Evolutionary conservation across 768 basidiomycete species (phyloP).

Genomic region (Sporobolomyces phaffii): DNA sequence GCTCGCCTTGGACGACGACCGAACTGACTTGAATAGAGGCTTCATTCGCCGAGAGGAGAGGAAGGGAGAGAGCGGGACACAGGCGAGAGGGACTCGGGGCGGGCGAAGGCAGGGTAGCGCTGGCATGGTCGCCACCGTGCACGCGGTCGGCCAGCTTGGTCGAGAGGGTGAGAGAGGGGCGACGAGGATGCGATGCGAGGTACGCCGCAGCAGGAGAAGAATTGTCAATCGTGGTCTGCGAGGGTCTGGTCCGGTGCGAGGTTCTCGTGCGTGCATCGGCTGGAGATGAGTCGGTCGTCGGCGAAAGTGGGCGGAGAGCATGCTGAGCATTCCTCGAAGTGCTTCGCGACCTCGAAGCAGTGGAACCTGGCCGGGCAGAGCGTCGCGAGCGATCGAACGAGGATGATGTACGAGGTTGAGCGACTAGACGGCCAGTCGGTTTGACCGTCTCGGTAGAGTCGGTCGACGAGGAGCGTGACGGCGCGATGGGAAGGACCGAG

Average conservation of each 20-base stretch:
- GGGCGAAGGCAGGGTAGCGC: background rate
- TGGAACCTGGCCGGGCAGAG: no score
- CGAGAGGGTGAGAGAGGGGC: background rate
- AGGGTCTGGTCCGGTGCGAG: no score
- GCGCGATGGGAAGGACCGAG: background rate
- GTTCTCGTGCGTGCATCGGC: no score
- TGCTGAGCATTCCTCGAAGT: background rate
- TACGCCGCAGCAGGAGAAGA: background rate
- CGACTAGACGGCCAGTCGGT: background rate
- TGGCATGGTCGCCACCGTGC: no score
- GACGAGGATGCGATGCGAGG: no score
- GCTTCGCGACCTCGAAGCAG: no score
- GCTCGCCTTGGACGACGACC: background rate
- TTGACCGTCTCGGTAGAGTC: background rate
- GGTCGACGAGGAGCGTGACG: background rate
- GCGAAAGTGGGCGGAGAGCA: background rate
- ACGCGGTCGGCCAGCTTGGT: background rate
- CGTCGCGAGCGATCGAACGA: background rate
- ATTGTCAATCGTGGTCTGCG: no score
- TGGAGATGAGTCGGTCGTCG: background rate
- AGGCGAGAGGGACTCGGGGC: conserved; percentile 1
- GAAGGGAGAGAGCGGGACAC: background rate
- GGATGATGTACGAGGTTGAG: background rate
- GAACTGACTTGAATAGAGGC: conserved; percentile 1
- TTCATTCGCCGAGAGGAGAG: background rate